Conservation (phyloP, 768 basidiomycete species). For the Calocera cornea region DNA sequence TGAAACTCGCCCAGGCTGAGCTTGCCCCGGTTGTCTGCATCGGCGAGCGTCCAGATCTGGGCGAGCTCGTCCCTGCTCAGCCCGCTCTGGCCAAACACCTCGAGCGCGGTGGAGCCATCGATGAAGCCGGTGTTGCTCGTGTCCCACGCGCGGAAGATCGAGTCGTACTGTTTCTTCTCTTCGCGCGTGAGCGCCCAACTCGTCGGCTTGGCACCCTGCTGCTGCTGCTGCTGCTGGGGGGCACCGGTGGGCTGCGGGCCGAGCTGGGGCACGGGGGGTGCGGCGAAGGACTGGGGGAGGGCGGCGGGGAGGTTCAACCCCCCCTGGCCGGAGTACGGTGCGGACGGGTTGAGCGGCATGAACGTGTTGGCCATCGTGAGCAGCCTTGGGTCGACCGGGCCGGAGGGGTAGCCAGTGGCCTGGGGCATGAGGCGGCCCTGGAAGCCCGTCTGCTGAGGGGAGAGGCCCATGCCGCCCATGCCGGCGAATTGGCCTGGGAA, state of each 20-base stretch:
- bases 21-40: constrained; percentile 86
- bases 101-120: constrained; percentile 64
- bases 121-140: constrained; percentile 68
- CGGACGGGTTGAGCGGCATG: constrained; percentile 45
- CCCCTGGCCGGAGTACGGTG: constrained; percentile 3
- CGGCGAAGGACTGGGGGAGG: background rate
- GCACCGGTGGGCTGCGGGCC: constrained; percentile 43
- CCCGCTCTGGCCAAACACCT: constrained; percentile 91
- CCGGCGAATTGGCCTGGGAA: constrained; percentile 31
- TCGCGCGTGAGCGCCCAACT: constrained; percentile 77
- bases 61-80: constrained; percentile 80
- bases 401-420: constrained; percentile 54
- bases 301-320: constrained; percentile 6
- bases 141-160: constrained; percentile 97
- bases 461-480: too few species aligned
- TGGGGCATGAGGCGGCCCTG: constrained; percentile 21
- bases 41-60: constrained; percentile 86
- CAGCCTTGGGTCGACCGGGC: constrained; percentile 68
- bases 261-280: constrained; percentile 22
- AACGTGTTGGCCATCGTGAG: constrained; percentile 85
- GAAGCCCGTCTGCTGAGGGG: constrained; percentile 12
- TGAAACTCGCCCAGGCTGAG: constrained; percentile 94
- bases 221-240: constrained; percentile 41
- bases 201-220: constrained; percentile 46
- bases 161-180: constrained; percentile 94